phyloP scores from a whole-genome alignment of 192 early-diverging fungal species.

The Obelidium mucronatum region DNA sequence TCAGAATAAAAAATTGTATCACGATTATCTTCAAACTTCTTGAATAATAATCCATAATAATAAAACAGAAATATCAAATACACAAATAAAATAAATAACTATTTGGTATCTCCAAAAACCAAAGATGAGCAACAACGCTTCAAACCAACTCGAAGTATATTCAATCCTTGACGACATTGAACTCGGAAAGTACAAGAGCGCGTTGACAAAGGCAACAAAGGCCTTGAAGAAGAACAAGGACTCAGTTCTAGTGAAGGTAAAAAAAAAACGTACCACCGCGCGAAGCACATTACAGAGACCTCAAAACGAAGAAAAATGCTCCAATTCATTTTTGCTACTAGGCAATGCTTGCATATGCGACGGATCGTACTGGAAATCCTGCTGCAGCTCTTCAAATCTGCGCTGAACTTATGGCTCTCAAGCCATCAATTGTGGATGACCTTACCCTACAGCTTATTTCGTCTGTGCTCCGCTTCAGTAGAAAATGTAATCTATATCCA shows the following conservation, averaged over 20 bases:
- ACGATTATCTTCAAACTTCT: no score
- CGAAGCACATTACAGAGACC: no score
- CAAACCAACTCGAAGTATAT: conserved; percentile 8
- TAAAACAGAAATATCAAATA: no score
- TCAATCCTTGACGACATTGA: conserved; percentile 70
- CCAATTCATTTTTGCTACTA: conserved; percentile 75
- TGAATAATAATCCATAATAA: no score
- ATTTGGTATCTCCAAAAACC: no score
- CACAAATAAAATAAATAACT: no score
- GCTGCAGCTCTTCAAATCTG: conserved; percentile 17
- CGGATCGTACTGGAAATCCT: conserved; percentile 5
- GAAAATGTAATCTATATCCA: not conserved
- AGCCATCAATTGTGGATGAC: conserved; percentile 15
- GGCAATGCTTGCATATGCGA: conserved; percentile 33
- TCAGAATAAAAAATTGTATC: no score
- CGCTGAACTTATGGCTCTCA: not conserved
- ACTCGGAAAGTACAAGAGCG: conserved; percentile 68
- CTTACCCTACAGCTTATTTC: conserved; percentile 26
- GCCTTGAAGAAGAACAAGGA: conserved; percentile 75
- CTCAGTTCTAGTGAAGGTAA: conserved; percentile 70
- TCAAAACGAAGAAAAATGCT: conserved; percentile 55
- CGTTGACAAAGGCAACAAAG: conserved; percentile 68
- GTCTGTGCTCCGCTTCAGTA: not conserved
- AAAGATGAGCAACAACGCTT: no score
- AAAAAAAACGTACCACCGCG: not conserved